Conservation (phyloP, 306 rosid genomes). For the Vicia villosa region DNA sequence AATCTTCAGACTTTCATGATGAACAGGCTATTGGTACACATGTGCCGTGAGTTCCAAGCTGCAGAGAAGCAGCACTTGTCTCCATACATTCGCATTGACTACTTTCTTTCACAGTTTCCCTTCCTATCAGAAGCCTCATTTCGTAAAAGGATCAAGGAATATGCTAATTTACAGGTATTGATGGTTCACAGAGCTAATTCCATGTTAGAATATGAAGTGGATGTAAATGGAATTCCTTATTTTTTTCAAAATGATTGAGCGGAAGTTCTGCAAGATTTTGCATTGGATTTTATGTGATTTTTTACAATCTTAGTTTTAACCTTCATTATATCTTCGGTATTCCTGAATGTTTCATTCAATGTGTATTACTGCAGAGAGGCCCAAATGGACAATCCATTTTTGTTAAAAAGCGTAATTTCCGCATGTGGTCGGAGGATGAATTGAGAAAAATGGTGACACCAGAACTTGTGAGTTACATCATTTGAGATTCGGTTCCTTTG, state of each 20-base stretch:
- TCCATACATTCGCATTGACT: conserved; percentile 70
- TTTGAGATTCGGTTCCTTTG: conserved; percentile 27
- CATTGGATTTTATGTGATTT: background rate
- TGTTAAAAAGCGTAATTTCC: conserved; percentile 84
- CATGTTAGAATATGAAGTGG: conserved; percentile 2
- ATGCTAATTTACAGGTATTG: conserved; percentile 80
- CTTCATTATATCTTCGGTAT: conserved; percentile 19
- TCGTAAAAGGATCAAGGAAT: conserved; percentile 80
- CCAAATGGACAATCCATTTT: conserved; percentile 71
- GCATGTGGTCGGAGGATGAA: conserved; percentile 81
- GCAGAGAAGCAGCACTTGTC: conserved; percentile 68
- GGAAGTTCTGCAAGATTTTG: conserved; percentile 6
- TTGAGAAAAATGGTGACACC: conserved; percentile 88
- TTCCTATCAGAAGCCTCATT: conserved; percentile 75
- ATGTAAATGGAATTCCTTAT: conserved; percentile 11
- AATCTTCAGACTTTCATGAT: conserved; percentile 87
- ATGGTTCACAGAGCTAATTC: background rate
- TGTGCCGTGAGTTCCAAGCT: conserved; percentile 87
- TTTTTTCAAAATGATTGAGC: background rate
- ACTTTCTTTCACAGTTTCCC: conserved; percentile 76
- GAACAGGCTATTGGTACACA: conserved; percentile 78
- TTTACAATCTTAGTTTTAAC: background rate
- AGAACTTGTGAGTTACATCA: conserved; percentile 75
- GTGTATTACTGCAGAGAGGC: conserved; percentile 62
- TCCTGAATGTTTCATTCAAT: conserved; percentile 44